Percentiles rank a stretch among this genome's conserved stretches.
These are phyloP conservation scores for Tetrahymena malaccensis DNA, from an alignment of 73 alveolate genomes.

Conservation along the genomic window DNA sequence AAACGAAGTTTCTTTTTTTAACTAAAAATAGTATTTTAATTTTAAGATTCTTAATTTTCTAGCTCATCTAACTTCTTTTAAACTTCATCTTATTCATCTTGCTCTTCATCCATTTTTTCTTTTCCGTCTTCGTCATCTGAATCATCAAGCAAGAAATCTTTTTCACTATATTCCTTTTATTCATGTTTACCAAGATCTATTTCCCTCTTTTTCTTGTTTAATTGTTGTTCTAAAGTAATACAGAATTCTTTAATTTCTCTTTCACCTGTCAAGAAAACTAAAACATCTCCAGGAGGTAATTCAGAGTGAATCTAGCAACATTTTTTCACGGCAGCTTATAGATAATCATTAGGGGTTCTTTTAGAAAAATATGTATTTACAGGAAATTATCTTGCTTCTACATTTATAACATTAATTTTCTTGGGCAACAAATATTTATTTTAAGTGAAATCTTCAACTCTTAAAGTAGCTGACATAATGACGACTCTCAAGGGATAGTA, in stretches of 20 bases:
- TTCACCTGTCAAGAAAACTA: constrained; percentile 91
- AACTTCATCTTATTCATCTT: constrained; percentile 30
- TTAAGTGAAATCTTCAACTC: constrained; percentile 87
- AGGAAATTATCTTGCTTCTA: constrained; percentile 89
- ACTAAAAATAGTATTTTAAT: background rate
- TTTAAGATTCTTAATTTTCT: background rate
- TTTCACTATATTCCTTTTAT: constrained; percentile 9
- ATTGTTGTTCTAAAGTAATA: constrained; percentile 61
- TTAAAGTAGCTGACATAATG: constrained; percentile 96
- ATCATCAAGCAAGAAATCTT: background rate
- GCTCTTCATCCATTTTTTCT: constrained; percentile 1
- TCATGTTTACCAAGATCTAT: constrained; percentile 10
- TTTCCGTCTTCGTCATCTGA: background rate
- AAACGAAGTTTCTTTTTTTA: background rate
- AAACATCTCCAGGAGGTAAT: constrained; percentile 92
- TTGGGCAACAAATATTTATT: constrained; percentile 71
- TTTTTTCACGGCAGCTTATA: constrained; percentile 87
- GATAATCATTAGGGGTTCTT: constrained; percentile 81
- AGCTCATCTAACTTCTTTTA: constrained; percentile 8
- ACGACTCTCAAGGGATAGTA: constrained; percentile 78
- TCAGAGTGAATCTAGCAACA: constrained; percentile 81
- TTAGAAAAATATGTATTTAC: constrained; percentile 80
- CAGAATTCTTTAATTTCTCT: constrained; percentile 85
- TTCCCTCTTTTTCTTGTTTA: constrained; percentile 36
- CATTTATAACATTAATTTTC: constrained; percentile 51